Percentiles rank a stretch among this genome's conserved stretches.
These are phyloP conservation scores for Ophiocordyceps camponoti-leonardi DNA, from an alignment of 2,329 filamentous ascomycete species.

Conservation along the genomic window DNA sequence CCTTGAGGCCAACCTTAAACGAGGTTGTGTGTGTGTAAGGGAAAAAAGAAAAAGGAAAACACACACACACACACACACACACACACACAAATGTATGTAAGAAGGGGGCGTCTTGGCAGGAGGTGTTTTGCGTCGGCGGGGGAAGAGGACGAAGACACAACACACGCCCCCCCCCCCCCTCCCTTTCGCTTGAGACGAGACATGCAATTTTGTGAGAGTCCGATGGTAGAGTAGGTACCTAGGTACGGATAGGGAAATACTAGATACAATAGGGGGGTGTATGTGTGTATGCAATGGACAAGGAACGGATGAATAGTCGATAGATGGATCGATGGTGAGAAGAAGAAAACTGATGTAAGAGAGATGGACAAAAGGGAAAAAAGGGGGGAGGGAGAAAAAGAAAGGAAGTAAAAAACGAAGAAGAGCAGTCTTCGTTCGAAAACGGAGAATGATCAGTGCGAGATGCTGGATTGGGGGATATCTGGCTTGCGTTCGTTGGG, in stretches of 20 bases:
- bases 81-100: too few relatives aligned
- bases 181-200: not conserved
- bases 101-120: not conserved
- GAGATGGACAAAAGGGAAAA: not conserved
- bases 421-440: too few relatives aligned
- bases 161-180: too few relatives aligned
- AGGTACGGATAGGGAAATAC: too few relatives aligned
- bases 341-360: not conserved
- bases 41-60: not conserved
- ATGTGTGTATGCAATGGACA: too few relatives aligned
- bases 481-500: too few relatives aligned
- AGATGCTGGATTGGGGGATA: too few relatives aligned
- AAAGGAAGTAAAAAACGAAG: too few relatives aligned
- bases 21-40: not conserved
- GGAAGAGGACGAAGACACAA: too few relatives aligned
- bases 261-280: too few relatives aligned
- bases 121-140: not conserved
- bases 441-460: too few relatives aligned
- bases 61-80: too few relatives aligned
- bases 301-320: not conserved
- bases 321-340: not conserved
- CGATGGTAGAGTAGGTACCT: not conserved
- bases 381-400: not conserved
- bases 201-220: not conserved
- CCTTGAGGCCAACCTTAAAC: slow-evolving; percentile 8